Percentiles rank a stretch among this genome's conserved stretches.
These are phyloP conservation scores for Exophiala sp. DNA, from an alignment of 2,329 filamentous ascomycete genomes.

Conservation along the genomic window DNA sequence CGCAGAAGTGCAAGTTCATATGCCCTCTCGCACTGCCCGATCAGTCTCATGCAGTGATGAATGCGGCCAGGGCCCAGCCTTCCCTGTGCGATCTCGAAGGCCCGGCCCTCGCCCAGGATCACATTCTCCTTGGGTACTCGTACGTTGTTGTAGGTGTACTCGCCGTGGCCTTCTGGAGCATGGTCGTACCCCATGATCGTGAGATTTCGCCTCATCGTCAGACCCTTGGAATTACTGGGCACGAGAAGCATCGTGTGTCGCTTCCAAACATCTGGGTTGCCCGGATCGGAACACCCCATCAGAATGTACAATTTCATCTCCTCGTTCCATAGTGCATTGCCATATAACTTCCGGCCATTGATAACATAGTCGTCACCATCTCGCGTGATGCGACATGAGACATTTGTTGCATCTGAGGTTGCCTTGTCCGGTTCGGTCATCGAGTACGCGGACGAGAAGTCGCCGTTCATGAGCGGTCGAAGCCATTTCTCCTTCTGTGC, in stretches of 20 bases:
- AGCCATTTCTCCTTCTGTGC: slow-evolving; percentile 66
- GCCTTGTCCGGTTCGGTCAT: slow-evolving; percentile 82
- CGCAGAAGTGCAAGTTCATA: slow-evolving; percentile 84
- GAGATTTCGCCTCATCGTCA: slow-evolving; percentile 82
- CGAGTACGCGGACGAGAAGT: slow-evolving; percentile 74
- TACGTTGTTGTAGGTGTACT: slow-evolving; percentile 76
- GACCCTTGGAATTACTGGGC: slow-evolving; percentile 67
- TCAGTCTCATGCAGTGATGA: slow-evolving; percentile 81
- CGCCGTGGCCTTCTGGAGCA: slow-evolving; percentile 83
- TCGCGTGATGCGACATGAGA: slow-evolving; percentile 65
- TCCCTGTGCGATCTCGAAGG: slow-evolving; percentile 90
- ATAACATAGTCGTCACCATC: slow-evolving; percentile 81
- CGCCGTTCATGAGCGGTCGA: slow-evolving; percentile 67
- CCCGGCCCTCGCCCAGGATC: slow-evolving; percentile 77
- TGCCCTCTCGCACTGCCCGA: slow-evolving; percentile 76
- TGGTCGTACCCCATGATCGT: slow-evolving; percentile 77
- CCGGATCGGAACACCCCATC: slow-evolving; percentile 77
- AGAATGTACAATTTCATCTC: slow-evolving; percentile 70
- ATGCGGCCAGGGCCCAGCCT: slow-evolving; percentile 83
- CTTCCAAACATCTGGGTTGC: slow-evolving; percentile 67
- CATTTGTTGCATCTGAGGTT: slow-evolving; percentile 78
- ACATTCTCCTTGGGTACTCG: slow-evolving; percentile 67
- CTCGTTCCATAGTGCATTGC: slow-evolving; percentile 15
- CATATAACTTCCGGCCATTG: slow-evolving; percentile 54
- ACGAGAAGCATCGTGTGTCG: slow-evolving; percentile 84